Percentiles rank a stretch among this genome's conserved stretches.
These are phyloP conservation scores for Penicillium robsamsonii DNA, from an alignment of 495 filamentous ascomycete genomes.

Conservation along the genomic window DNA sequence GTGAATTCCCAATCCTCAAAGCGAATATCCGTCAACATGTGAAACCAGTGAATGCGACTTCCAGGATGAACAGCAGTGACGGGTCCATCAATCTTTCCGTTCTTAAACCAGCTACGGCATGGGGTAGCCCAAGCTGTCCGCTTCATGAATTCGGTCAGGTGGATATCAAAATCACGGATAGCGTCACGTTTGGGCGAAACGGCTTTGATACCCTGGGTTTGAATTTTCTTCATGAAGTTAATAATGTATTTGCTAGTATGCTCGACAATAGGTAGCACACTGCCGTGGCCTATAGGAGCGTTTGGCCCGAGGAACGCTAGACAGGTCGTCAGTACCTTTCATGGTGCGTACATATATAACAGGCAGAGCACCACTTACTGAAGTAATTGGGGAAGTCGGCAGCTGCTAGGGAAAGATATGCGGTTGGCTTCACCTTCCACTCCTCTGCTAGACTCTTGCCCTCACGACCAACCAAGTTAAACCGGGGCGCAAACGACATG, in stretches of 20 bases:
- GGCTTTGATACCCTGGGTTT: slow-evolving; percentile 42
- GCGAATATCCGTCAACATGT: slow-evolving; percentile 47
- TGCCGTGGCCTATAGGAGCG: slow-evolving; percentile 36
- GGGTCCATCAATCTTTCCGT: slow-evolving; percentile 39
- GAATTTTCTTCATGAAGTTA: slow-evolving; percentile 42
- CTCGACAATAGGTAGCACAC: slow-evolving; percentile 43
- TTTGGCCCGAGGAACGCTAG: slow-evolving; percentile 38
- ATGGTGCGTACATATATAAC: too few relatives aligned
- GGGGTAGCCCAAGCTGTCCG: slow-evolving; percentile 44
- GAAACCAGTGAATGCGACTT: slow-evolving; percentile 51
- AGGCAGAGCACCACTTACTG: not conserved
- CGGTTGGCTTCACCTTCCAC: not conserved
- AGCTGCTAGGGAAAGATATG: not conserved
- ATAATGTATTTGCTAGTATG: slow-evolving; percentile 48
- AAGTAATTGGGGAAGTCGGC: not conserved
- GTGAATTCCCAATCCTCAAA: slow-evolving; percentile 52
- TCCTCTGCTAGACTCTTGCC: not conserved
- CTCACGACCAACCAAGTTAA: not conserved
- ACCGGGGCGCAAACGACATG: not conserved
- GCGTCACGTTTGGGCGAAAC: slow-evolving; percentile 27
- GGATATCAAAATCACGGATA: not conserved
- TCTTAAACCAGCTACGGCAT: slow-evolving; percentile 53
- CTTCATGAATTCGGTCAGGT: slow-evolving; percentile 7
- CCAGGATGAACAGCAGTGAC: slow-evolving; percentile 51
- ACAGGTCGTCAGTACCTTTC: too few relatives aligned